Conservation (phyloP, 2,329 filamentous ascomycete genomes). For the Clathrospora elynae region DNA sequence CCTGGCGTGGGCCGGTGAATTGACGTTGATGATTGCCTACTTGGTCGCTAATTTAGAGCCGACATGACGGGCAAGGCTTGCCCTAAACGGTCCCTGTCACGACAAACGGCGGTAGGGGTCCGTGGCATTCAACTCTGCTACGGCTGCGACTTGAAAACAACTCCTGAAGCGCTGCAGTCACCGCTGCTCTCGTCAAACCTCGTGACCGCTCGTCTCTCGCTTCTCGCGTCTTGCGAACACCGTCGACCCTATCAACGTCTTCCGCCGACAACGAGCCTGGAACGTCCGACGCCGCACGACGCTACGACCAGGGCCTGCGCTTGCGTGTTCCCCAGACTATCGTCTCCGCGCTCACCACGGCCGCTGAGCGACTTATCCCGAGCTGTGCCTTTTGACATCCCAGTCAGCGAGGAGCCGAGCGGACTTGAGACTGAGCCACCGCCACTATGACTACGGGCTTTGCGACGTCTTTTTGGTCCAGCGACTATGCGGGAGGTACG, state of each 20-base stretch:
- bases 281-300: slow-evolving; percentile 16
- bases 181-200: background rate
- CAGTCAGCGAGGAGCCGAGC: slow-evolving; percentile 21
- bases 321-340: slow-evolving; percentile 35
- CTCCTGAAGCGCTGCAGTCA: slow-evolving; percentile 18
- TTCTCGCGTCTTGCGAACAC: no score
- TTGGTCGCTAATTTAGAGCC: slow-evolving; percentile 19
- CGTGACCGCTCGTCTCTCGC: slow-evolving; percentile 1
- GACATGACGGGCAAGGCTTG: slow-evolving; percentile 15
- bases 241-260: no score
- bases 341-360: slow-evolving; percentile 37
- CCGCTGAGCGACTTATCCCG: slow-evolving; percentile 16
- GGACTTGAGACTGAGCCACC: slow-evolving; percentile 15
- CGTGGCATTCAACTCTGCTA: slow-evolving; percentile 28
- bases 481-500: slow-evolving; percentile 92
- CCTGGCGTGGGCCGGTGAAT: slow-evolving; percentile 19
- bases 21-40: slow-evolving; percentile 26
- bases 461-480: slow-evolving; percentile 96
- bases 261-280: no score
- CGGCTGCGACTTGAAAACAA: slow-evolving; percentile 21
- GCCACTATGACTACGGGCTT: slow-evolving; percentile 62
- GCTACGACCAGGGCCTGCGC: slow-evolving; percentile 20
- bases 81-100: slow-evolving; percentile 17
- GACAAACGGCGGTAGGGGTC: slow-evolving; percentile 21
- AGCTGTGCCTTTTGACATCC: slow-evolving; percentile 15